Percentiles rank a stretch among this genome's conserved stretches.
These are phyloP conservation scores for Aspergillus neoniger DNA, from an alignment of 2,329 filamentous ascomycete genomes.

Conservation along the genomic window DNA sequence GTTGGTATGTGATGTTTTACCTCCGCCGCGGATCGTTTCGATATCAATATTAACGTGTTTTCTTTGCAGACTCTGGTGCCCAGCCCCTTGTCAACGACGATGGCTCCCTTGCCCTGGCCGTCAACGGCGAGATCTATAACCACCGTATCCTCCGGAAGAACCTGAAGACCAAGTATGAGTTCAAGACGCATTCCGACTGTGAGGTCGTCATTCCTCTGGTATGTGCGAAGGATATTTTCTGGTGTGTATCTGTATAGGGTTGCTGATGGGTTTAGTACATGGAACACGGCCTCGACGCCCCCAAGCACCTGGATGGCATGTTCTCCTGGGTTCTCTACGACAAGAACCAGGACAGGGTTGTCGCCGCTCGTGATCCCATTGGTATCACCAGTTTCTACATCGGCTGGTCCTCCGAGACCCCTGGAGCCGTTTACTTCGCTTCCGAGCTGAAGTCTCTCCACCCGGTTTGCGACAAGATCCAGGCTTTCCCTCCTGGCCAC, in stretches of 20 bases:
- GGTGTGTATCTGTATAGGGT: not conserved
- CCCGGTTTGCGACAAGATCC: conserved; percentile 92
- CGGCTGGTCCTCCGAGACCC: conserved; percentile 81
- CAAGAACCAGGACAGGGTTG: conserved; percentile 86
- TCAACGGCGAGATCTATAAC: conserved; percentile 99
- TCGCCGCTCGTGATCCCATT: conserved; percentile 94
- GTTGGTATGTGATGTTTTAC: conserved; percentile 64
- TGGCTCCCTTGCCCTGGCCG: conserved; percentile 81
- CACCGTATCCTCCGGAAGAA: conserved; percentile 90
- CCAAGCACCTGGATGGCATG: conserved; percentile 96
- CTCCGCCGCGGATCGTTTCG: conserved; percentile 9
- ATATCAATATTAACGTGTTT: conserved; percentile 14
- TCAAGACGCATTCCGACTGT: conserved; percentile 98
- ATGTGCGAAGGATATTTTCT: conserved; percentile 39
- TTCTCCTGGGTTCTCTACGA: conserved; percentile 99
- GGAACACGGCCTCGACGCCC: conserved; percentile 87
- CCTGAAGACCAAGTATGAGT: conserved; percentile 81
- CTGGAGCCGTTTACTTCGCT: conserved; percentile 88
- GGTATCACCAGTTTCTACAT: conserved; percentile 98
- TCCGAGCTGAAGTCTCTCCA: conserved; percentile 94
- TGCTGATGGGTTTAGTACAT: conserved; percentile 66
- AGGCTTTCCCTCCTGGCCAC: conserved; percentile 91
- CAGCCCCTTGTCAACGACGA: conserved; percentile 95
- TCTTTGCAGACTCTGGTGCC: conserved; percentile 76
- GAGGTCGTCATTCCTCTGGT: conserved; percentile 98